Evolutionary conservation across 305 asterid genomes (phyloP), one percentile per base, ranked within the genome.

Genomic region (Fraxinus floribunda): DNA sequence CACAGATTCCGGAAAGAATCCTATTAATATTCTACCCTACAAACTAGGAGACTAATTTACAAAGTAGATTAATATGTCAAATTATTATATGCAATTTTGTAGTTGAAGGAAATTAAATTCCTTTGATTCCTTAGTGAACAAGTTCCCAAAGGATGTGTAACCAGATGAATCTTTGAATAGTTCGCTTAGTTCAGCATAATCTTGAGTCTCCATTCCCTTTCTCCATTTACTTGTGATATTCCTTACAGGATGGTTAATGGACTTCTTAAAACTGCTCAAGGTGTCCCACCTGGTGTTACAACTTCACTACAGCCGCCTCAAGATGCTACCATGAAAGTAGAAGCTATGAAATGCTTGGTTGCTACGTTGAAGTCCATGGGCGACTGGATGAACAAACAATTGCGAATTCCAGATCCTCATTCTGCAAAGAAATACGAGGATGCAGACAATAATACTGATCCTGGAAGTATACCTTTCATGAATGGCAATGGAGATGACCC

Each of bases 231-330:
- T 64, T 82, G 29, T 80, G 44, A 83, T 83, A 57, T 78, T 79
- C 81, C 72, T 75, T 77, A 55, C 88, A 97, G 99, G 88, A 95
- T 94, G 99, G 98, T 97, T 85, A 95, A 95, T 79, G 99, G 99
- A 82, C 97, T 97, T 84, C 97, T 97, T 85, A 97, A 97, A 93
- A 97, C 99, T 84, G 98, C 98, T 85, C 99, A 95, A 87, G 99
- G 99, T 83, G 94, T 92, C 86, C 93, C 97, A 57, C 98, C 99
- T 83, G 99, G 99, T 80, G 90, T 81, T 82, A 71, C 94, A 36
- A 94, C 90, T 80, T 92, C 98, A 57, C 93, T 95, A 81, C 91
- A 87, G 91, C 97, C 97, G 84, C 97, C 95, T 76, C 97, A 95
- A 88, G 99, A 95, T 82, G 86, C 85, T 86, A 84, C 90, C 41